Evolutionary conservation across 208 protist genomes (phyloP), one percentile per base, ranked within the genome.

Genomic region (Phytomonas sp.): DNA sequence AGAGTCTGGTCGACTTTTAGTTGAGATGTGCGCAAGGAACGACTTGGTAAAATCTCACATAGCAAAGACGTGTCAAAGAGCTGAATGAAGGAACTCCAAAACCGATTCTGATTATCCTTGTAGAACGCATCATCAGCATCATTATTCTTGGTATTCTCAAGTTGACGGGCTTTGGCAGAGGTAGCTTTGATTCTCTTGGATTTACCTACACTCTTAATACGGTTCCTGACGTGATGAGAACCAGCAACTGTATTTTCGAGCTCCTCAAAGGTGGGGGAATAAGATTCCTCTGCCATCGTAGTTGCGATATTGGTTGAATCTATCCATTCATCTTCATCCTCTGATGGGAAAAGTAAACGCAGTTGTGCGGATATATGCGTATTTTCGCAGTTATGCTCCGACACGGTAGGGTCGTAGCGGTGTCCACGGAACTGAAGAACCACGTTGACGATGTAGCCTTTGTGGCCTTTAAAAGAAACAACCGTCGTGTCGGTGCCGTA

Each of bases 51-150:
- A 30, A 89, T 45, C 61, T 84, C 71, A 68, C 87, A 93, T 62
- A 93, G 76, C 19, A 74, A 71, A 56, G 82, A 88, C 4, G 65
- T 88, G 70, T 93, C 87, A 14, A 93, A 79, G 59, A 90, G 65
- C 16, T 72, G 72, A 0, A 81, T 79, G 10, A 90, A 71, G 19
- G 79, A 73, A 65, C 83, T 72, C 84, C 87, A 93, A 60, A 93
- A 66, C 16, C 32, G 60, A 5, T 37, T 69, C n/a, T 12, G 30
- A 14, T 31, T 56, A 3, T 67, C 37, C 8, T 49, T 56, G 26
- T 69, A 34, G 29, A n/a, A n/a, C 16, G 12, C 32, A 37, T 69
- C 65, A n/a, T 31, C 66, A 32, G 19, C 30, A 34, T 70, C n/a
- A 23, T 33, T 8, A 42, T 60, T 59, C 33, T 33, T 29, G 37